Evolutionary conservation across 352 stramenopile genomes (phyloP).

Genomic region (Pythium aristosporum): DNA sequence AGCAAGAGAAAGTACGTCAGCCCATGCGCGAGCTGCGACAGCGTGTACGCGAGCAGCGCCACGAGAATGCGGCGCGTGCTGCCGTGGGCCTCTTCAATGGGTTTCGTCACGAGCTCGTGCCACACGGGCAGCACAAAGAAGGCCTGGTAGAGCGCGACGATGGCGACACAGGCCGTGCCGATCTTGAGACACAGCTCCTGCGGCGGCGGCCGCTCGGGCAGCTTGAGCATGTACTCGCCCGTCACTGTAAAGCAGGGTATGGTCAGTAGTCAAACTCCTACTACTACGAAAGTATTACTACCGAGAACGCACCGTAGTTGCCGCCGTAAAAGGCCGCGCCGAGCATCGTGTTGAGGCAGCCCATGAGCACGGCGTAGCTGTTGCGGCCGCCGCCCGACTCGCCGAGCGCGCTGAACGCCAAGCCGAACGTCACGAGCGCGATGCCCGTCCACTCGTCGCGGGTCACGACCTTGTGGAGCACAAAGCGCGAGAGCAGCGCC

Average conservation of each 20-base stretch:
- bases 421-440: conserved; percentile 76
- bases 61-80: conserved; percentile 56
- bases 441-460: conserved; percentile 82
- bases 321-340: conserved; percentile 81
- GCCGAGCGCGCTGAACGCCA: conserved; percentile 78
- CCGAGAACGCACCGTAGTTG: conserved; percentile 57
- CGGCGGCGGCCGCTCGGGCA: conserved; percentile 67
- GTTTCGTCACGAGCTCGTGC: conserved; percentile 72
- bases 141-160: conserved; percentile 79
- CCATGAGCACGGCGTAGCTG: conserved; percentile 77
- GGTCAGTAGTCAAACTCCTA: background rate
- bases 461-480: conserved; percentile 71
- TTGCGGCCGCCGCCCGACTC: conserved; percentile 63
- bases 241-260: conserved; percentile 36
- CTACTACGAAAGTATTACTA: background rate
- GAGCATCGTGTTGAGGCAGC: conserved; percentile 80
- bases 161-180: conserved; percentile 59
- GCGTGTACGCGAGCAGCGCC: conserved; percentile 65
- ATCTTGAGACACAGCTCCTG: conserved; percentile 84
- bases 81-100: conserved; percentile 73
- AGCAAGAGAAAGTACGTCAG: conserved; percentile 88
- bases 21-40: conserved; percentile 80
- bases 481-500: conserved; percentile 70
- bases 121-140: conserved; percentile 79
- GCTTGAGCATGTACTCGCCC: conserved; percentile 80